Evolutionary conservation across 306 rosid species (phyloP).

Genomic region (Medicago truncatula): DNA sequence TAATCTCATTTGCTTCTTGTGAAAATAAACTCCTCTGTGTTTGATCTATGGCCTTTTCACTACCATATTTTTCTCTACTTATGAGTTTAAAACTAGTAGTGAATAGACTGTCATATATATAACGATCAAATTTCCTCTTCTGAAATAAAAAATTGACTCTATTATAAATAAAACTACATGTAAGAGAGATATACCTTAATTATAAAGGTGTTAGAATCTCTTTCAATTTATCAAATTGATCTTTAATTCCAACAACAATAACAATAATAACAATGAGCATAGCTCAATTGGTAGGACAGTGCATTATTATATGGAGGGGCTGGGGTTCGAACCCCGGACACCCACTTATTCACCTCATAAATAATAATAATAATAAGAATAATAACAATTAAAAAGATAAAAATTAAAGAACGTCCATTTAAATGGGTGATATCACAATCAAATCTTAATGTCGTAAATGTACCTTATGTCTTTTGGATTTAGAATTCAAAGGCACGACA

Average conservation of each 20-base stretch:
- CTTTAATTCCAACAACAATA: not conserved
- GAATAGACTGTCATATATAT: constrained; percentile 3
- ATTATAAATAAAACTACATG: not conserved
- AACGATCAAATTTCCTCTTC: constrained; percentile 34
- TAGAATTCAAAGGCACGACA: not conserved
- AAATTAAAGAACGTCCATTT: not conserved
- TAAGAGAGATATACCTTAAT: not conserved
- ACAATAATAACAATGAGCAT: too few species aligned
- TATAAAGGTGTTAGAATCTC: not conserved
- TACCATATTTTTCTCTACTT: not conserved
- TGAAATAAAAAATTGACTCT: not conserved
- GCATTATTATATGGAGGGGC: too few species aligned
- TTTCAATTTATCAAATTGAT: not conserved
- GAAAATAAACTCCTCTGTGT: too few species aligned
- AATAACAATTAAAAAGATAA: too few species aligned
- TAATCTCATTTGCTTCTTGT: not conserved
- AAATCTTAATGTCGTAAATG: not conserved
- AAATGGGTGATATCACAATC: not conserved
- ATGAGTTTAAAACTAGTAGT: constrained; percentile 16
- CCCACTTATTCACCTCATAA: too few species aligned
- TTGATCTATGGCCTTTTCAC: not conserved
- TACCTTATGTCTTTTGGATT: constrained; percentile 37
- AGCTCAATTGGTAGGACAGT: too few species aligned
- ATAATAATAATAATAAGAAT: too few species aligned
- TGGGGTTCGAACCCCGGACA: too few species aligned